Percentiles rank a stretch among this genome's conserved stretches.
Conservation (phyloP, 1,284 basidiomycete genomes). For the Trichosporon sp. region DNA sequence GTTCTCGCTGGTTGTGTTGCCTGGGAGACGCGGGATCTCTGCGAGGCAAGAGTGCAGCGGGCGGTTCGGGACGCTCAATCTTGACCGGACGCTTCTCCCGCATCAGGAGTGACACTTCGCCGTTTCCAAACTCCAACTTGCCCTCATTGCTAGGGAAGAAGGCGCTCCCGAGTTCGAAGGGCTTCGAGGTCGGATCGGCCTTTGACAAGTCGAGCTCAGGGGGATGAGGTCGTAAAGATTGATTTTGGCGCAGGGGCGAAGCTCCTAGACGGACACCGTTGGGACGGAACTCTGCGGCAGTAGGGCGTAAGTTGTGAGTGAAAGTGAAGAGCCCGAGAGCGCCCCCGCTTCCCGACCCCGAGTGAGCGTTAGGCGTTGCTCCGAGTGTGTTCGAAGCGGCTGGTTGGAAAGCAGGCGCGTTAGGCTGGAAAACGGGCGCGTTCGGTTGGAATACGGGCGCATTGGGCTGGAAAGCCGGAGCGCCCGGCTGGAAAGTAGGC, state of each 20-base stretch:
- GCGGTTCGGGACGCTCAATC: not conserved
- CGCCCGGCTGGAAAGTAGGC: not conserved
- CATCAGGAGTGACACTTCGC: not conserved
- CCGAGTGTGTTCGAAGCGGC: not conserved
- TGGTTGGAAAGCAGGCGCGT: not conserved
- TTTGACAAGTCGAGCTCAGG: constrained; percentile 9
- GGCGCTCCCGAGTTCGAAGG: constrained; percentile 6
- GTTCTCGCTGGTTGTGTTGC: not conserved
- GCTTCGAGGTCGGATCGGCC: constrained; percentile 4
- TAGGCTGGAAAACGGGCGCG: not conserved
- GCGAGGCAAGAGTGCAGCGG: not conserved
- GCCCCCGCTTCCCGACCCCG: not conserved
- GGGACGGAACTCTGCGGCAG: not conserved
- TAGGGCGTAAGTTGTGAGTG: constrained; percentile 14
- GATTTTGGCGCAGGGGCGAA: not conserved
- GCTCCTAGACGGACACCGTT: not conserved
- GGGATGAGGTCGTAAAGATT: not conserved
- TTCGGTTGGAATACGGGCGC: not conserved
- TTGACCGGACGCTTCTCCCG: not conserved
- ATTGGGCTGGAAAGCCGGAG: not conserved
- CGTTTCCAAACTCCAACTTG: not conserved
- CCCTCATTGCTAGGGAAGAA: constrained; percentile 5
- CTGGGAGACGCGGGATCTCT: not conserved
- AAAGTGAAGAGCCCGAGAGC: constrained; percentile 20
- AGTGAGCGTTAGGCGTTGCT: not conserved